Evolutionary conservation across 1,284 basidiomycete species (phyloP), one percentile per base, ranked within the genome.

Genomic region (Laetiporus sulphureus): DNA sequence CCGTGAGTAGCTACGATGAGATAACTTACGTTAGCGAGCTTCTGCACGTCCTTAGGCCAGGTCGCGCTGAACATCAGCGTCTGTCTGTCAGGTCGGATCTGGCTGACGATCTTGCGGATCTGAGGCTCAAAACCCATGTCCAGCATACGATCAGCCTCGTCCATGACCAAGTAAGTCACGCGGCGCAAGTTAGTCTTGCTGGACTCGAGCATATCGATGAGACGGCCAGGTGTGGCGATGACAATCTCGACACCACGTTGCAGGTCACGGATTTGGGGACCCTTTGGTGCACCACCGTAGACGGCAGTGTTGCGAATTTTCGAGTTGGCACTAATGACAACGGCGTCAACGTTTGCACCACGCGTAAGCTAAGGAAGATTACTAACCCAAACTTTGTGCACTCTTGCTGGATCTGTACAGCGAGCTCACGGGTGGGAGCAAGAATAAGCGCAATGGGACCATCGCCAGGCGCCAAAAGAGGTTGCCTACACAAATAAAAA

Each of bases 71-170:
- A 99, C 80, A 93, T 91, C 47, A 94, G 74, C 1, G 91, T 93
- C 63, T 97, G 94, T 60, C 92, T 83, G 69, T 97, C 94, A 31
- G 93, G 94, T 33, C 94, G 83, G 59, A 97, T 96, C 69, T 99
- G 95, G 54, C 84, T 75, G 53, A 99, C 86, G 57, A 98, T 97
- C 73, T 99, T 99, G 63, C 94, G 80, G 61, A 99, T 99, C 65
- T 99, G 95, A 45, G 95, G 95, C 71, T 99, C 95, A 71, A 99
- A 99, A 78, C 95, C 93, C 92, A 95, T 95, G 71, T 95, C 91
- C 52, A 95, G 77, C 91, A 95, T 95, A 56, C 92, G 89, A 71
- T 98, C 95, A 43, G 95, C 95, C 68, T 99, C 96, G 66, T 99
- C 95, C 86, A 99, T 92, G 60, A 99, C 95, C 39, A 99, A 77